A percentile compares a stretch with the other conserved stretches of the same genome.
These are phyloP conservation scores for Vigna radiata DNA, from an alignment of 306 rosid genomes.

Conservation along the genomic window DNA sequence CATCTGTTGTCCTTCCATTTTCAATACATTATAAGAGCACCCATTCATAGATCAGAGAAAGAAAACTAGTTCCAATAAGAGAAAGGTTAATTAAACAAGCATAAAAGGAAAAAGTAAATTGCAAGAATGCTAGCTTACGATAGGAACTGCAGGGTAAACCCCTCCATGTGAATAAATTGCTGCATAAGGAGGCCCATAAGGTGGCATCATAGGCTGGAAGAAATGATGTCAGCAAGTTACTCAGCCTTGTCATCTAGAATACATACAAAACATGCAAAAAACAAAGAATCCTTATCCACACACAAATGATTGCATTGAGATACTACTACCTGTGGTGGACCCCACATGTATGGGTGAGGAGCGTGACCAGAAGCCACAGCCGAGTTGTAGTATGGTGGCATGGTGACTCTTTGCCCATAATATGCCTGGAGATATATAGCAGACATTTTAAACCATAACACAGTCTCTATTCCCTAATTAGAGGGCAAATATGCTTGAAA, in stretches of 20 bases:
- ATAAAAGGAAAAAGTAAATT: neutral
- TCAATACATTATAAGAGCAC: neutral
- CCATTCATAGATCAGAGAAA: conserved; percentile 24
- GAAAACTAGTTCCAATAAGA: conserved; percentile 27
- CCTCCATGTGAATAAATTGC: conserved; percentile 89
- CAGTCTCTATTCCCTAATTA: neutral
- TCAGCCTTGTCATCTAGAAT: conserved; percentile 15
- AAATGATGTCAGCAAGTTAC: conserved; percentile 39
- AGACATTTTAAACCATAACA: conserved; percentile 20
- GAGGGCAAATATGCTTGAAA: neutral
- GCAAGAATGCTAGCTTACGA: conserved; percentile 62
- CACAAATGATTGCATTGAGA: conserved; percentile 13
- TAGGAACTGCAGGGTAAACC: conserved; percentile 72
- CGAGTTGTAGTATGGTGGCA: conserved; percentile 86
- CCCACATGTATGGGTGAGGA: conserved; percentile 96
- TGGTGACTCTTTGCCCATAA: conserved; percentile 88
- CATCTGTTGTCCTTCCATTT: neutral
- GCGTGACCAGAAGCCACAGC: conserved; percentile 77
- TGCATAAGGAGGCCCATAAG: conserved; percentile 88
- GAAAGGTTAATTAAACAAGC: neutral
- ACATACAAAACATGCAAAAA: conserved; percentile 22
- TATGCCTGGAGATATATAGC: conserved; percentile 66
- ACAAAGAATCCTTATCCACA: neutral
- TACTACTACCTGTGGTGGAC: conserved; percentile 91
- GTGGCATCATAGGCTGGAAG: conserved; percentile 89